These are phyloP conservation scores for Caryopteris hybrid DNA, from an alignment of 305 asterid species.

Conservation along the genomic window DNA sequence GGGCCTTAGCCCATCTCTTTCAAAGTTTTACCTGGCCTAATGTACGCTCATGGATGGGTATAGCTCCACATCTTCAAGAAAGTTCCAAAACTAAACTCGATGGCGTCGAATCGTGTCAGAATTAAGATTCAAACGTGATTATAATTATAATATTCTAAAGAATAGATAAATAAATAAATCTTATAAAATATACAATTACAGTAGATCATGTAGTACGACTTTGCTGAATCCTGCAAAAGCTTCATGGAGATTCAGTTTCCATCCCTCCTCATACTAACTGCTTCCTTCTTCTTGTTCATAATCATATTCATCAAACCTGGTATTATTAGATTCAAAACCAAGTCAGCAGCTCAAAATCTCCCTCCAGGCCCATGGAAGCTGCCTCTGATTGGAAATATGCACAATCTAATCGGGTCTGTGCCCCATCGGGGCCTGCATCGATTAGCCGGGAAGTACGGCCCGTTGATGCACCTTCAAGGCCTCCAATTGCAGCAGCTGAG, in stretches of 20 bases:
- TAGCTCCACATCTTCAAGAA: too few relatives aligned
- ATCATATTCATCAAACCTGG: not conserved
- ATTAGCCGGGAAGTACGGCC: conserved; percentile 22
- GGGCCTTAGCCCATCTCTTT: too few relatives aligned
- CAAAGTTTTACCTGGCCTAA: too few relatives aligned
- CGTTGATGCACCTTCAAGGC: conserved; percentile 29
- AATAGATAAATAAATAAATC: too few relatives aligned
- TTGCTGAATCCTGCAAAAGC: too few relatives aligned
- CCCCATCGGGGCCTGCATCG: conserved; percentile 18
- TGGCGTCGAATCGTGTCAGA: too few relatives aligned
- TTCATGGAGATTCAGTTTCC: not conserved
- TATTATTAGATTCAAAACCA: not conserved
- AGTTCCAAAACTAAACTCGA: too few relatives aligned
- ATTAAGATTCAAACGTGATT: too few relatives aligned
- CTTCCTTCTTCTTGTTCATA: not conserved
- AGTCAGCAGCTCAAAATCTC: not conserved
- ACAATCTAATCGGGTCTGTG: conserved; percentile 13
- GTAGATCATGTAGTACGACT: too few relatives aligned
- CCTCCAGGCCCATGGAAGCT: conserved; percentile 35
- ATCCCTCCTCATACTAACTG: not conserved
- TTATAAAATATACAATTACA: too few relatives aligned
- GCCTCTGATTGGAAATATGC: conserved; percentile 27
- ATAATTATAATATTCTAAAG: too few relatives aligned
- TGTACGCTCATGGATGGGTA: too few relatives aligned
- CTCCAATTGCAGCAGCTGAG: conserved; percentile 7